Conservation (phyloP, 164 flowering plant genomes). For the Piper longum region DNA sequence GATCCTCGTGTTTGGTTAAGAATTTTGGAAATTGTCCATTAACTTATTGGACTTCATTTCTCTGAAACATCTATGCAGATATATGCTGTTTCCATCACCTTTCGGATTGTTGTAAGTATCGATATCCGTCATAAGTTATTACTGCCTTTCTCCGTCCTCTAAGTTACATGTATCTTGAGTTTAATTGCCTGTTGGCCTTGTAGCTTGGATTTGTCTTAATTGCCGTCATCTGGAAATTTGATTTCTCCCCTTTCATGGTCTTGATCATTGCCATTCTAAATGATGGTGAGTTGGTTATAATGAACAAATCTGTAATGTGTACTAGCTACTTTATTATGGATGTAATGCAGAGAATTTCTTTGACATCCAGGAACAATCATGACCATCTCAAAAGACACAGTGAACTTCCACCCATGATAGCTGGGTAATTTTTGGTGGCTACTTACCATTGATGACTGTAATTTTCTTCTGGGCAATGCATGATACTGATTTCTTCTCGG, state of each 20-base stretch:
- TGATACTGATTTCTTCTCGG: too few species aligned
- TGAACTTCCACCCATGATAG: neutral
- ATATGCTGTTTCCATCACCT: constrained; percentile 89
- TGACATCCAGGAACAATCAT: constrained; percentile 25
- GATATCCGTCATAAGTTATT: neutral
- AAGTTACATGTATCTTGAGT: neutral
- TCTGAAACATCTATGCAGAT: constrained; percentile 30
- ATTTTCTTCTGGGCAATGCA: constrained; percentile 60
- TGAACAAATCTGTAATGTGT: neutral
- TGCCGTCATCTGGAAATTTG: too few species aligned
- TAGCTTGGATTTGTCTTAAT: constrained; percentile 23
- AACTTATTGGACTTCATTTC: neutral
- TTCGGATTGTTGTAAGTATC: constrained; percentile 86
- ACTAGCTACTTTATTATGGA: neutral
- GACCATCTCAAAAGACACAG: too few species aligned
- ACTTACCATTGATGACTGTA: constrained; percentile 84
- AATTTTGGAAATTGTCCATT: neutral
- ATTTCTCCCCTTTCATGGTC: too few species aligned
- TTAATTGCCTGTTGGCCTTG: constrained; percentile 4
- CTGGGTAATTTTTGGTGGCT: constrained; percentile 79
- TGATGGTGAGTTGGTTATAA: constrained; percentile 13
- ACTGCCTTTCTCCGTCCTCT: neutral
- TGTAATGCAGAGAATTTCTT: neutral
- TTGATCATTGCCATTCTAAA: too few species aligned
- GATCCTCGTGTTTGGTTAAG: neutral